Conservation (phyloP, 306 rosid genomes). For the Cicer bijugum region DNA sequence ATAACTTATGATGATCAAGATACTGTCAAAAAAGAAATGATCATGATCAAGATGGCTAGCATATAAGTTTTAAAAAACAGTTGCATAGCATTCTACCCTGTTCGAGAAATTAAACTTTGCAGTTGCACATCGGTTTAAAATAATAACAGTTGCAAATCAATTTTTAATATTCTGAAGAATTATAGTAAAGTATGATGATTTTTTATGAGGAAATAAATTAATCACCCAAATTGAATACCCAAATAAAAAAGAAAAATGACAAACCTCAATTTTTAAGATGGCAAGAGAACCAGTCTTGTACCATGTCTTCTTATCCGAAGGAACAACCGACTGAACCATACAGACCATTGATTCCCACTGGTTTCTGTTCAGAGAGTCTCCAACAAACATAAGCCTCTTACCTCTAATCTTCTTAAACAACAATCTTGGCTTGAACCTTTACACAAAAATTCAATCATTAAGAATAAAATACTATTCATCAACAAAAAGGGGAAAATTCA, state of each 20-base stretch:
- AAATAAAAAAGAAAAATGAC: not conserved
- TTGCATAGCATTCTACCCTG: not conserved
- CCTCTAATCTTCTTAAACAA: slow-evolving; percentile 89
- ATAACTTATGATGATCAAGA: not conserved
- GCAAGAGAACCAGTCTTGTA: slow-evolving; percentile 83
- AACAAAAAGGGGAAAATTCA: not conserved
- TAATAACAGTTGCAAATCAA: not conserved
- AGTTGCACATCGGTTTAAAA: too few species aligned
- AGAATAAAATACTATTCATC: not conserved
- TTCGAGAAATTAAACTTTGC: too few species aligned
- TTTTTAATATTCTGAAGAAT: not conserved
- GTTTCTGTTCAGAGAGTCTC: slow-evolving; percentile 94
- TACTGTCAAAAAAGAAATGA: not conserved
- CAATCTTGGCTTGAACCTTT: slow-evolving; percentile 82
- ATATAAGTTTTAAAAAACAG: not conserved
- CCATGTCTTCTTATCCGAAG: slow-evolving; percentile 76
- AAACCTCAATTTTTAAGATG: slow-evolving; percentile 78
- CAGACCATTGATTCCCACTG: slow-evolving; percentile 99
- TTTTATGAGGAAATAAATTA: not conserved
- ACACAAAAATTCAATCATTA: slow-evolving; percentile 36
- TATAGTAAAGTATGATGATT: not conserved
- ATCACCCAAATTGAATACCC: not conserved
- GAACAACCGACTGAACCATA: slow-evolving; percentile 73
- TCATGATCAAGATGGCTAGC: not conserved
- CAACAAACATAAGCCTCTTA: slow-evolving; percentile 97